Evolutionary conservation across 305 asterid species (phyloP).

Genomic region (Fraxinus sp.): DNA sequence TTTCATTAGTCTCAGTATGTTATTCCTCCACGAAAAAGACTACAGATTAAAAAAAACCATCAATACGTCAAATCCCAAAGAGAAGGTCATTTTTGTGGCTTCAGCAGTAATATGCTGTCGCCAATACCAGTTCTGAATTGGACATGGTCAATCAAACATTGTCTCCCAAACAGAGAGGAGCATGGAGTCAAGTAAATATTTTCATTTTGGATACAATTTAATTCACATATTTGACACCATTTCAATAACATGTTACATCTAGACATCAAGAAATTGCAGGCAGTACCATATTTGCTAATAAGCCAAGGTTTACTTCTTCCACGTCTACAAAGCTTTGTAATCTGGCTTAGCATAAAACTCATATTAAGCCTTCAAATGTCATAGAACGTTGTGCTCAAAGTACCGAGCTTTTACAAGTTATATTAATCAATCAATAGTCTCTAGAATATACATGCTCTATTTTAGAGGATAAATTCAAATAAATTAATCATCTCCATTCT

Average conservation of each 20-base stretch:
- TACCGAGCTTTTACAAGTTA: neutral
- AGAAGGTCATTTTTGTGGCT: neutral
- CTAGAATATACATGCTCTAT: neutral
- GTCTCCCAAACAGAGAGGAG: neutral
- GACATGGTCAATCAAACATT: neutral
- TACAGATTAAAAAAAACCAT: neutral
- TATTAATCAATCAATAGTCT: neutral
- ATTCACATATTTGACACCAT: neutral
- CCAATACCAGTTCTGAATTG: neutral
- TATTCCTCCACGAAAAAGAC: neutral
- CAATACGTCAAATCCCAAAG: neutral
- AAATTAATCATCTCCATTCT: neutral
- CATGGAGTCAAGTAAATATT: neutral
- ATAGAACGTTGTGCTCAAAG: conserved; percentile 3
- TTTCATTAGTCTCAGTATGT: neutral
- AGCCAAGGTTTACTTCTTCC: neutral
- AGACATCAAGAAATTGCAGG: conserved; percentile 9
- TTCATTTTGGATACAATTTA: neutral
- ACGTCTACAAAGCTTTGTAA: neutral
- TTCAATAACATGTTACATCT: neutral
- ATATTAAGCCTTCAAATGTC: conserved; percentile 7
- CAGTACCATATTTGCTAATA: neutral
- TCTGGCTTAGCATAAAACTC: neutral
- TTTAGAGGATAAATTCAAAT: neutral
- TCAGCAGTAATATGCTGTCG: neutral